These are phyloP conservation scores for Paecilomyces sp. DNA, from an alignment of 2,329 filamentous ascomycete species.

Conservation along the genomic window DNA sequence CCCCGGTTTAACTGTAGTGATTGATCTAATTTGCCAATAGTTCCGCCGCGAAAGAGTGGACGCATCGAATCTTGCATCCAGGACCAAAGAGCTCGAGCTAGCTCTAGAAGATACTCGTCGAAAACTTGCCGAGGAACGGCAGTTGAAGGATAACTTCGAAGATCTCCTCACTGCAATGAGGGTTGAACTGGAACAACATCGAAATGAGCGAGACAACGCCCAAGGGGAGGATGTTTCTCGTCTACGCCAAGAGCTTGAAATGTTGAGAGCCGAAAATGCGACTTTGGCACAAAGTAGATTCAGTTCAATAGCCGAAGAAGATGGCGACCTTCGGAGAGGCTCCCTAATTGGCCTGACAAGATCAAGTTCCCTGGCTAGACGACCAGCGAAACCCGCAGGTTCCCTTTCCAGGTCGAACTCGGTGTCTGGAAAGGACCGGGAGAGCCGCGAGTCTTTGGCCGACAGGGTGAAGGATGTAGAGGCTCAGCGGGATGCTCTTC, in stretches of 20 bases:
- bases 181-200: slow-evolving; percentile 70
- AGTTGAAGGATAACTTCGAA: slow-evolving; percentile 88
- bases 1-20: neutral
- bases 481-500: slow-evolving; percentile 84
- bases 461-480: slow-evolving; percentile 89
- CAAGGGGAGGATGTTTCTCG: slow-evolving; percentile 46
- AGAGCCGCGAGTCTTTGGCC: slow-evolving; percentile 62
- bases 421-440: slow-evolving; percentile 44
- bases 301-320: slow-evolving; percentile 56
- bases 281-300: slow-evolving; percentile 46
- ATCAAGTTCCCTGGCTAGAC: slow-evolving; percentile 61
- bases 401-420: slow-evolving; percentile 55
- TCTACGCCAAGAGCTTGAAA: slow-evolving; percentile 78
- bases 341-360: slow-evolving; percentile 50
- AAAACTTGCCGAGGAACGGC: slow-evolving; percentile 74
- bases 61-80: slow-evolving; percentile 39
- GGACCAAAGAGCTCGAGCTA: slow-evolving; percentile 70
- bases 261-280: slow-evolving; percentile 47
- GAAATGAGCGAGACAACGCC: slow-evolving; percentile 69
- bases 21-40: slow-evolving; percentile 15
- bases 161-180: slow-evolving; percentile 80
- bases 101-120: slow-evolving; percentile 77
- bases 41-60: slow-evolving; percentile 49
- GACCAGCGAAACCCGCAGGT: slow-evolving; percentile 36
- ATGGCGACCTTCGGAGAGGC: slow-evolving; percentile 36